Base-by-base conservation (phyloP, 1,139 yeast species). In the Blastobotrys proliferans region DNA sequence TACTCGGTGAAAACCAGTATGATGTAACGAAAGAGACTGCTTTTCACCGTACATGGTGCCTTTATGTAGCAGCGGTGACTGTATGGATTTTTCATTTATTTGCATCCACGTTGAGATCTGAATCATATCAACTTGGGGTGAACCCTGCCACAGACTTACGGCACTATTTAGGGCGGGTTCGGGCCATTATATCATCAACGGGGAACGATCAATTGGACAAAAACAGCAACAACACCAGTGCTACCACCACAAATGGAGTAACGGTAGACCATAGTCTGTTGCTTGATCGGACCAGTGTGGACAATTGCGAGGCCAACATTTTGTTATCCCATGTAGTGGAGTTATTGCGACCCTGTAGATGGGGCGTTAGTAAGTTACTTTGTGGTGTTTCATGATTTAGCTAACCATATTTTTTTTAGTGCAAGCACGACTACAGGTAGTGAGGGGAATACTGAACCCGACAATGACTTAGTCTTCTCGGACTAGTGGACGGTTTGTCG, bases 21-120 rank as follows among this genome's bases (percentile, higher is more conserved):
- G 59, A 55, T 30, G 58, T 52, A 5, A 36, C 49, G 8, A 49
- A 46, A 37, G 58, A 55, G 35, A 55, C 58, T 1, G 58, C 58
- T 2, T 52, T 55, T 35, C 58, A 54, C 31, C 51, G 57, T 10
- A 52, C 58, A 1, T 54, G 56, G 56, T 53, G 58, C 40, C 38
- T 55, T 13, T 55, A 51, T 36, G 41, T 54, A 29, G 54, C 58
- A 1, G 47, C 54, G 2, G 21, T 53, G 21, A 48, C 53, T 4
- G 56, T 55, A 6, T 55, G 57, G 56, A 41, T 48, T 2, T 54
- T 48, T 35, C 54, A 54, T 34, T 47, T 44, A 27, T 40, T 52
- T 38, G 16, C 38, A n/a, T 36, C 34, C 20, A 20, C 41, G 16
- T 17, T 34, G 11, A 6, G 35, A 17, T 33, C 33, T 16, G 17